phyloP scores from a whole-genome alignment of 1,284 basidiomycete genomes.

The Taiwanofungus camphoratus region DNA sequence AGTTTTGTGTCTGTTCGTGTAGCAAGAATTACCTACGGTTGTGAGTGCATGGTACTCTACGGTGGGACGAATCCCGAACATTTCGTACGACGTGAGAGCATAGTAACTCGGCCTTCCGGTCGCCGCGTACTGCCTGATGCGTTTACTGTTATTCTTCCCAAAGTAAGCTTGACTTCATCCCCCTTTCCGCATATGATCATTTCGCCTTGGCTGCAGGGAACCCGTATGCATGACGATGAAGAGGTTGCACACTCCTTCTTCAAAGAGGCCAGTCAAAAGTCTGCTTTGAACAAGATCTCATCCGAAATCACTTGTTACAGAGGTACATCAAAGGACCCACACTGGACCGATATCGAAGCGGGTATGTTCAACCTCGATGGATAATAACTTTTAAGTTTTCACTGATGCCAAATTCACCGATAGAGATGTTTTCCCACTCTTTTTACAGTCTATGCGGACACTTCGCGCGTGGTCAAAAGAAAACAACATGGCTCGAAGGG shows the following conservation, averaged over 20 bases:
- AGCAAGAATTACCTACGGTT: slow-evolving; percentile 32
- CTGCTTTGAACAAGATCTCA: slow-evolving; percentile 22
- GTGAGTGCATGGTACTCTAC: slow-evolving; percentile 24
- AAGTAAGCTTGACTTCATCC: slow-evolving; percentile 21
- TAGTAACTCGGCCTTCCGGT: slow-evolving; percentile 27
- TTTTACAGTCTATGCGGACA: slow-evolving; percentile 39
- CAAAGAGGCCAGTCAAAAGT: slow-evolving; percentile 26
- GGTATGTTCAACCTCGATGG: slow-evolving; percentile 23
- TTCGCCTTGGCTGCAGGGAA: slow-evolving; percentile 25
- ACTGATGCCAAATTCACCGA: too few relatives aligned
- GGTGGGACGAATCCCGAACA: slow-evolving; percentile 29
- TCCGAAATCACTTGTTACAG: slow-evolving; percentile 37
- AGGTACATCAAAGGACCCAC: slow-evolving; percentile 31
- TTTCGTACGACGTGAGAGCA: slow-evolving; percentile 20
- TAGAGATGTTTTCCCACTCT: slow-evolving; percentile 40
- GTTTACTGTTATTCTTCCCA: slow-evolving; percentile 30
- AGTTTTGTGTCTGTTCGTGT: slow-evolving; percentile 31
- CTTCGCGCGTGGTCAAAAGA: slow-evolving; percentile 27
- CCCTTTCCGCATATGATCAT: background rate
- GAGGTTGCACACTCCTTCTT: slow-evolving; percentile 37
- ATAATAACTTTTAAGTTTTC: background rate
- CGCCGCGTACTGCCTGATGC: slow-evolving; percentile 24
- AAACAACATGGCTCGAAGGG: slow-evolving; percentile 14
- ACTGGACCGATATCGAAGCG: slow-evolving; percentile 41
- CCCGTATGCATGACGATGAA: slow-evolving; percentile 29